Evolutionary conservation across 1,139 yeast genomes (phyloP).

Genomic region (Lodderomyces jiufengensis): DNA sequence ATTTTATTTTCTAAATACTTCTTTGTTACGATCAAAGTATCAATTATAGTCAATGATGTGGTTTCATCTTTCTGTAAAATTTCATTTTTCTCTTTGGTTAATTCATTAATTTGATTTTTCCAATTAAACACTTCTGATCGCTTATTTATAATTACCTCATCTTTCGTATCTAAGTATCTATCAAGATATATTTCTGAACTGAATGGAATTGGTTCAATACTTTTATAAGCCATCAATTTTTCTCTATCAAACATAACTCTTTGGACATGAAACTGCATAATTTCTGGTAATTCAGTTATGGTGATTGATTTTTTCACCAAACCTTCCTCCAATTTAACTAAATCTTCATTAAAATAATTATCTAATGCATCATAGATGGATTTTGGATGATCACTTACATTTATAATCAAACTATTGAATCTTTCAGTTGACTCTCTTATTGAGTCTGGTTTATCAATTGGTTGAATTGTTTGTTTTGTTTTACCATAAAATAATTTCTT

Average conservation of each 20-base stretch:
- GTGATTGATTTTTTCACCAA: constrained; percentile 70
- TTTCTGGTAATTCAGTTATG: constrained; percentile 68
- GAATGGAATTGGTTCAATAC: constrained; percentile 77
- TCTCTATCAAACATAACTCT: constrained; percentile 86
- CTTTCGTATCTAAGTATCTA: constrained; percentile 75
- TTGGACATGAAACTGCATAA: constrained; percentile 88
- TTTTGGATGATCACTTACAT: constrained; percentile 83
- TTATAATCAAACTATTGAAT: constrained; percentile 76
- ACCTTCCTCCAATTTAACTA: constrained; percentile 69
- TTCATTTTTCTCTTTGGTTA: constrained; percentile 41
- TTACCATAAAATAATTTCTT: constrained; percentile 78
- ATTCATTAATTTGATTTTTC: constrained; percentile 51
- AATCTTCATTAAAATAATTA: constrained; percentile 73
- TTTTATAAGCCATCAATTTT: constrained; percentile 71
- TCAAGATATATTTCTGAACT: constrained; percentile 78
- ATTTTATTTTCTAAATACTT: constrained; percentile 51
- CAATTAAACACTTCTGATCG: constrained; percentile 61
- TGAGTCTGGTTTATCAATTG: constrained; percentile 16
- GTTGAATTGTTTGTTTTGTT: constrained; percentile 43
- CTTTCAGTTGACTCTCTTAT: constrained; percentile 66
- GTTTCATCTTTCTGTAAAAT: constrained; percentile 43
- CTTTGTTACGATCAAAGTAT: constrained; percentile 48
- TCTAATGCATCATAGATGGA: constrained; percentile 90
- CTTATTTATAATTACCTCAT: constrained; percentile 48
- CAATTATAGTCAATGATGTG: constrained; percentile 49